phyloP scores from a whole-genome alignment of 1,284 basidiomycete species.

The Pholiota adiposa region DNA sequence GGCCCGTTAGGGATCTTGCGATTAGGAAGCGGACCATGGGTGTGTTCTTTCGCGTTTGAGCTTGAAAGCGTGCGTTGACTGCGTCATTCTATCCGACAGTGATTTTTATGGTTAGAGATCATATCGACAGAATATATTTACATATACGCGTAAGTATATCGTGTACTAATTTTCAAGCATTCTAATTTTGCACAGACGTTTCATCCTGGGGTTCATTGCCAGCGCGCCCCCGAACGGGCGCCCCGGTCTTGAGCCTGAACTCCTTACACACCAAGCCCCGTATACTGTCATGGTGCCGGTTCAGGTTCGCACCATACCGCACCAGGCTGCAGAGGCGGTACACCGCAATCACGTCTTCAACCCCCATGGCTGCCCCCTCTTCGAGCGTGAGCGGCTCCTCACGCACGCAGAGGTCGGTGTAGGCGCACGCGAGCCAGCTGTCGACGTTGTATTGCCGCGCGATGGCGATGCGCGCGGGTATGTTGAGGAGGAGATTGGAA shows the following conservation, averaged over 20 bases:
- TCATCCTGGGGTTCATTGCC: too few relatives aligned
- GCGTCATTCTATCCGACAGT: too few relatives aligned
- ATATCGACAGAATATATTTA: too few relatives aligned
- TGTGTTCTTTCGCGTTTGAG: too few relatives aligned
- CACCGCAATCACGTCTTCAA: constrained; percentile 21
- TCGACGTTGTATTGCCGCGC: constrained; percentile 26
- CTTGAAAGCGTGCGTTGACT: too few relatives aligned
- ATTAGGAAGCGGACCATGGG: too few relatives aligned
- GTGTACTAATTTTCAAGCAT: too few relatives aligned
- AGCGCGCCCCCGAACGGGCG: too few relatives aligned
- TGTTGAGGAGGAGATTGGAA: constrained; percentile 11
- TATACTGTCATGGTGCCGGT: constrained; percentile 19
- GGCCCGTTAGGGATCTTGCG: too few relatives aligned
- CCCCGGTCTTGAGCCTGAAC: background rate
- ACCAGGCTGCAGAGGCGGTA: constrained; percentile 16
- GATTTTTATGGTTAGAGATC: too few relatives aligned
- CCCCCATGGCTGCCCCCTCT: constrained; percentile 6
- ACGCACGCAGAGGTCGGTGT: constrained; percentile 29
- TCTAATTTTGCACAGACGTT: too few relatives aligned
- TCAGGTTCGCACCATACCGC: constrained; percentile 17
- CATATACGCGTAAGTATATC: too few relatives aligned
- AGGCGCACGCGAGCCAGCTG: constrained; percentile 32
- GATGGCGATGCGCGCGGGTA: constrained; percentile 29
- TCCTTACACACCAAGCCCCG: constrained; percentile 1
- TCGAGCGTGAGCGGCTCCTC: constrained; percentile 20